Base-by-base conservation (phyloP, 352 stramenopile species). In the Pythium grandisporangium region DNA sequence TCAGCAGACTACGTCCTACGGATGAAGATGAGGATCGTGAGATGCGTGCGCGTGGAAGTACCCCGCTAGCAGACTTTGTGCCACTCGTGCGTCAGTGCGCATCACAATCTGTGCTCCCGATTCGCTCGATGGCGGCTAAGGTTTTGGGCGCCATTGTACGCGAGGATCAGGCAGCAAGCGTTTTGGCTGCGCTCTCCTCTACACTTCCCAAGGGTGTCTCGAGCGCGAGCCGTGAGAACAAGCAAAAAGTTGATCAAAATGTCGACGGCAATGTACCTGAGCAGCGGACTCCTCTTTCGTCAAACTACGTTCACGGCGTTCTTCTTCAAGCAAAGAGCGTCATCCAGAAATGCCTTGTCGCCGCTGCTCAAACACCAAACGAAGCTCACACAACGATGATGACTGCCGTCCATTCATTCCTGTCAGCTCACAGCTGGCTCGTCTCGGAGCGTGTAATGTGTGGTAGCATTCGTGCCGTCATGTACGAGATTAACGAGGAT, bases 91-190 rank as follows among this genome's bases (percentile, higher is more conserved):
- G 79, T 24, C 52, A 68, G 41, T 91, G 81, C 45, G 76, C 76
- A 11, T 70, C 55, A 27, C 70, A 89, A 30, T 62, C 67, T 5
- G 77, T 77, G n/a, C 78, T 84, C 48, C 61, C 80, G 25, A 81
- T 87, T 27, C 78, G 78, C 14, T 57, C 83, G 22, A 93, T 93
- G 73, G 71, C 81, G 27, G 76, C 76, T 0, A 66, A 79, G 39
- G 81, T 85, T n/a, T 42, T 93, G 21, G 78, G 70, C 1, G 53
- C 72, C 7, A 88, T 93, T 27, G 58, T 85, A 3, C 66, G 57
- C 13, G 61, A 82, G 24, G 56, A 57, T n/a, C 58, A 84, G 35
- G 68, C 69, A n/a, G 42, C 63, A 7, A 42, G n/a, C 1, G 42
- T 86, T 13, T 40, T 85, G 33, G 47, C 38, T 3, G 38, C 34